Percentiles rank a stretch among this genome's conserved stretches.
Conservation (phyloP, 805 yeast species). For the Tetrapisispora arboricola region DNA sequence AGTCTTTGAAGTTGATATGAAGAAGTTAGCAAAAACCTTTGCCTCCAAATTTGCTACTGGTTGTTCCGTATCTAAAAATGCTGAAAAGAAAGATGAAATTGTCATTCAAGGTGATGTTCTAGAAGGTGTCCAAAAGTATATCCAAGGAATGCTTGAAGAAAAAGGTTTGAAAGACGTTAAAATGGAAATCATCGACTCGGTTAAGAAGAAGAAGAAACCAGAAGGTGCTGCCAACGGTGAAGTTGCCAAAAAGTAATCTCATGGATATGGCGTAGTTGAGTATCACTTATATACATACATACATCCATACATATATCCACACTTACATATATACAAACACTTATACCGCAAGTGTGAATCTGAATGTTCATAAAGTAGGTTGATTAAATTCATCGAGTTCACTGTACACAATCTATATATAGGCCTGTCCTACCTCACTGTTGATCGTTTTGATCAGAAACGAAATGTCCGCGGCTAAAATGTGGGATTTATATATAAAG, state of each 20-base stretch:
- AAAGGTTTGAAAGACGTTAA: slow-evolving; percentile 77
- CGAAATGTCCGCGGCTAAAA: background rate
- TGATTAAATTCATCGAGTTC: no score
- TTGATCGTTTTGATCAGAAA: no score
- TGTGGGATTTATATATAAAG: background rate
- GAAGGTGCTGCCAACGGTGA: slow-evolving; percentile 1
- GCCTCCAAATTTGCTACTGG: slow-evolving; percentile 95
- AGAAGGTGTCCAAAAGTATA: slow-evolving; percentile 76
- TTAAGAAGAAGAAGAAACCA: slow-evolving; percentile 51
- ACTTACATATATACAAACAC: no score
- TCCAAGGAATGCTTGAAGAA: slow-evolving; percentile 60
- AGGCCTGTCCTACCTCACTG: no score
- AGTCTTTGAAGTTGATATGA: slow-evolving; percentile 78
- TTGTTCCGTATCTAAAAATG: slow-evolving; percentile 80
- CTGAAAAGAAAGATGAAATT: slow-evolving; percentile 86
- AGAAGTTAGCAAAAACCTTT: slow-evolving; percentile 83
- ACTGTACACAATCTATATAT: no score
- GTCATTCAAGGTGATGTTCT: slow-evolving; percentile 92
- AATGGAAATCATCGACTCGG: slow-evolving; percentile 81
- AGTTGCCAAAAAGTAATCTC: background rate
- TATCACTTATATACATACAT: background rate
- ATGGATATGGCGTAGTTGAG: no score
- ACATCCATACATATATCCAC: background rate
- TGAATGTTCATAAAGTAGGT: no score
- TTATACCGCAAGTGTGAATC: no score